phyloP scores from a whole-genome alignment of 768 basidiomycete species.

The Suillus alpinus region DNA sequence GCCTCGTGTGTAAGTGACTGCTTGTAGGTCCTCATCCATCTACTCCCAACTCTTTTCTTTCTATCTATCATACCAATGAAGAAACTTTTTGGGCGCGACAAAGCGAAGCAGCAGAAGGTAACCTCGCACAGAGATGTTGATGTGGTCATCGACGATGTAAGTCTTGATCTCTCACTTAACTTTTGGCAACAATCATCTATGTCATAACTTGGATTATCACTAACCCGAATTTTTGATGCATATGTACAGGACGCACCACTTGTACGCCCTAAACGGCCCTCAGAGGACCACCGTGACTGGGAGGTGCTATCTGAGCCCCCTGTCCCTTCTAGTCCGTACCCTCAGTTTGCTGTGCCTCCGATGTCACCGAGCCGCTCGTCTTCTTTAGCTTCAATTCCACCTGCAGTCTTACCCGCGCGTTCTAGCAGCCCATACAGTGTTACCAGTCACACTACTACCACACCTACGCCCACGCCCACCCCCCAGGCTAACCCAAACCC shows the following conservation, averaged over 20 bases:
- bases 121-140: constrained; percentile 24
- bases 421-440: constrained; percentile 48
- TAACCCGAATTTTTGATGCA: neutral
- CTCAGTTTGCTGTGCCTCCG: constrained; percentile 17
- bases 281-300: constrained; percentile 4
- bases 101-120: constrained; percentile 37
- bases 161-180: constrained; percentile 9
- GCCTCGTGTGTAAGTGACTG: constrained; percentile 6
- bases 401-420: constrained; percentile 26
- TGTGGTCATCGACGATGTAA: constrained; percentile 28
- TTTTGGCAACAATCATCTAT: neutral
- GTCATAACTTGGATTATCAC: neutral
- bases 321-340: constrained; percentile 16
- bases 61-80: constrained; percentile 40
- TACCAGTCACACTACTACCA: constrained; percentile 17
- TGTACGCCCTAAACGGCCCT: neutral
- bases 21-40: constrained; percentile 4
- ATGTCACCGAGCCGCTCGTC: constrained; percentile 47
- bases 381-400: constrained; percentile 48
- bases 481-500: constrained; percentile 15
- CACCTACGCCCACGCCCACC: neutral
- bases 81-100: constrained; percentile 57
- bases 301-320: constrained; percentile 1
- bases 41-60: neutral
- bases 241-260: neutral